Conservation (phyloP, 2,329 filamentous ascomycete species). For the Westerdykella ornata region DNA sequence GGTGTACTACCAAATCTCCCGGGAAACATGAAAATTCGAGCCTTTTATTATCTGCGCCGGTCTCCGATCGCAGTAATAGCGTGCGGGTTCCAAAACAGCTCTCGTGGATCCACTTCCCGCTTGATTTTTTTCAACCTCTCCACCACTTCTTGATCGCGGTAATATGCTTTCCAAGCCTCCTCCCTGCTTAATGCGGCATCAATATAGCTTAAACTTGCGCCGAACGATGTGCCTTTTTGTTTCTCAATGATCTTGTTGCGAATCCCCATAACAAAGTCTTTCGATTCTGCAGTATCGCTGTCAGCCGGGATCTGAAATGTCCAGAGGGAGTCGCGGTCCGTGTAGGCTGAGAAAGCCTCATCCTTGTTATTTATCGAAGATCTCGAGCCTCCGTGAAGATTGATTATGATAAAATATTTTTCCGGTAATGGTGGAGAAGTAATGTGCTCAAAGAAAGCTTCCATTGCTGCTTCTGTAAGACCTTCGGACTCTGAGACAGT, state of each 20-base stretch:
- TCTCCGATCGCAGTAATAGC: too few species aligned
- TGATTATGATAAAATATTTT: conserved; percentile 9
- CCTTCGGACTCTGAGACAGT: too few species aligned
- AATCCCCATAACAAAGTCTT: conserved; percentile 8
- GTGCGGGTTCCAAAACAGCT: conserved; percentile 12
- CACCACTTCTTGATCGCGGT: conserved; percentile 7
- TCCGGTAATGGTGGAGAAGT: background rate
- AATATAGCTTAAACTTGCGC: too few species aligned
- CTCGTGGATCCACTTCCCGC: conserved; percentile 26
- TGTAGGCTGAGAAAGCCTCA: conserved; percentile 9
- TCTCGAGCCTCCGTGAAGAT: conserved; percentile 11
- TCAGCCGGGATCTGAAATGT: conserved; percentile 18
- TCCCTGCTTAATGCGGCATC: too few species aligned
- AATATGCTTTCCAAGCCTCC: too few species aligned
- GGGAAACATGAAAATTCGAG: too few species aligned
- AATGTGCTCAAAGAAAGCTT: conserved; percentile 9
- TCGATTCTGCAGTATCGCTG: conserved; percentile 42
- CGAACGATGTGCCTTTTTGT: too few species aligned
- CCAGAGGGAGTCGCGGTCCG: conserved; percentile 7
- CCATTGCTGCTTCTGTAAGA: too few species aligned
- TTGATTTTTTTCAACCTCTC: conserved; percentile 23
- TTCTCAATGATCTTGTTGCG: too few species aligned
- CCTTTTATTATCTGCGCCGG: too few species aligned
- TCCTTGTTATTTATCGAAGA: conserved; percentile 4
- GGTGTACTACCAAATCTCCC: too few species aligned